Evolutionary conservation across 2,329 filamentous ascomycete genomes (phyloP).

Genomic region (Aspergillus sclerotialis): DNA sequence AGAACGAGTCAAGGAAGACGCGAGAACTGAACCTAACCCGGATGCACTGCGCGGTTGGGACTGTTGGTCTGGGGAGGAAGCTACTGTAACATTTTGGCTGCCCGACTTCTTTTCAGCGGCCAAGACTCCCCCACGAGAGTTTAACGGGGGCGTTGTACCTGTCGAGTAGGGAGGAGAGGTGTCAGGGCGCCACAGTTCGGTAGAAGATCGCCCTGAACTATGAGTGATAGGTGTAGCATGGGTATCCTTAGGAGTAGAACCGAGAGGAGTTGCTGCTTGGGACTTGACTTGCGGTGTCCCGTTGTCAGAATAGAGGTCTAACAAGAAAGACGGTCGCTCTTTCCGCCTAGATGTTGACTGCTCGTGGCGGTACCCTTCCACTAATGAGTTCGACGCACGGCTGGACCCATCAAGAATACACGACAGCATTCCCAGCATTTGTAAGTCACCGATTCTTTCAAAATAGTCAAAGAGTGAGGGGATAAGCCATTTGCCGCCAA

Average conservation of each 20-base stretch:
- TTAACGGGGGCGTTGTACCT: slow-evolving; percentile 45
- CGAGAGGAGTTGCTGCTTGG: slow-evolving; percentile 29
- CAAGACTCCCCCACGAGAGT: slow-evolving; percentile 35
- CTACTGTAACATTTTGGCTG: slow-evolving; percentile 32
- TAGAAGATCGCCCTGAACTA: slow-evolving; percentile 45
- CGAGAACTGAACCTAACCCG: slow-evolving; percentile 35
- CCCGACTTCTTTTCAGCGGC: slow-evolving; percentile 36
- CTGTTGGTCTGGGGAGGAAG: slow-evolving; percentile 36
- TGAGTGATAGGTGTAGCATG: slow-evolving; percentile 27
- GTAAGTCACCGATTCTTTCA: slow-evolving; percentile 53
- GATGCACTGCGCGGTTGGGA: slow-evolving; percentile 32
- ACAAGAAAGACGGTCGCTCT: slow-evolving; percentile 38
- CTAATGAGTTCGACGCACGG: slow-evolving; percentile 30
- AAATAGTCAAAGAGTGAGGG: slow-evolving; percentile 53
- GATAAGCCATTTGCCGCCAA: slow-evolving; percentile 51
- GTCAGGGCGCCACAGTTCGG: slow-evolving; percentile 44
- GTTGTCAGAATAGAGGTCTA: slow-evolving; percentile 41
- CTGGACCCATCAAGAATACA: slow-evolving; percentile 51
- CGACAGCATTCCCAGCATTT: slow-evolving; percentile 61
- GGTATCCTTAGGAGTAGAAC: slow-evolving; percentile 26
- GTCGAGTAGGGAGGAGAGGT: slow-evolving; percentile 47
- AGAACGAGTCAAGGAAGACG: slow-evolving; percentile 39
- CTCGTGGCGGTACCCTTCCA: slow-evolving; percentile 7
- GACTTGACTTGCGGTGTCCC: slow-evolving; percentile 37
- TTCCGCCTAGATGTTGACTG: slow-evolving; percentile 28